Evolutionary conservation across 2,329 filamentous ascomycete species (phyloP).

Genomic region (Fusarium domesticum): DNA sequence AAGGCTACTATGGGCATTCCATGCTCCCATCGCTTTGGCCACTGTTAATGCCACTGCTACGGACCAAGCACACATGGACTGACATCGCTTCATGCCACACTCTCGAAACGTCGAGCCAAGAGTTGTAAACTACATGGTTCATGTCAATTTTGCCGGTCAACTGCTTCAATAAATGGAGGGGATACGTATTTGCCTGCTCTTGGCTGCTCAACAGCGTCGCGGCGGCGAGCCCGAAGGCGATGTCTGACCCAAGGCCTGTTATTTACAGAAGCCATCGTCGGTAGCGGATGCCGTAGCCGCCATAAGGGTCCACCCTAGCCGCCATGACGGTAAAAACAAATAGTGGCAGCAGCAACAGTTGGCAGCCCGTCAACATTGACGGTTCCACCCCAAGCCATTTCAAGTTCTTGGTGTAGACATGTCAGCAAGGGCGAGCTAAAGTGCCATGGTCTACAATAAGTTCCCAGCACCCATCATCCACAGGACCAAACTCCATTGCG

Average conservation of each 20-base stretch:
- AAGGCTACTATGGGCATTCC: no score
- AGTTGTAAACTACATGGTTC: no score
- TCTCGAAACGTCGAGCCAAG: no score
- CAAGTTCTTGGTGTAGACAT: background rate
- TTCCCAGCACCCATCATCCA: constrained; percentile 21
- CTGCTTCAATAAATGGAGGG: no score
- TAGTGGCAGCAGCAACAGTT: constrained; percentile 5
- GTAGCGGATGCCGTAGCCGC: constrained; percentile 30
- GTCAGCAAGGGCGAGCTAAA: constrained; percentile 11
- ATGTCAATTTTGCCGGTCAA: no score
- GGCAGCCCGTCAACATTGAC: constrained; percentile 26
- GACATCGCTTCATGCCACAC: no score
- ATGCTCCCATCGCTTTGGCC: no score
- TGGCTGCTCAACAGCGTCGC: constrained; percentile 16
- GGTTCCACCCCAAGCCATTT: constrained; percentile 16
- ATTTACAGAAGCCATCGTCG: constrained; percentile 26
- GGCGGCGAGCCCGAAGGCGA: constrained; percentile 21
- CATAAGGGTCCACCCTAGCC: constrained; percentile 24
- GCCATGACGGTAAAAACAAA: constrained; percentile 24
- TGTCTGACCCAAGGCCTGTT: constrained; percentile 22
- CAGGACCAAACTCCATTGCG: constrained; percentile 24
- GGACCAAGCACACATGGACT: no score
- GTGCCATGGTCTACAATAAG: constrained; percentile 13
- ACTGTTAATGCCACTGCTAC: no score
- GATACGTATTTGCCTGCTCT: no score